Percentiles rank a stretch among this genome's conserved stretches.
phyloP scores from a whole-genome alignment of 345 rosid genomes.

The Punica granatum region DNA sequence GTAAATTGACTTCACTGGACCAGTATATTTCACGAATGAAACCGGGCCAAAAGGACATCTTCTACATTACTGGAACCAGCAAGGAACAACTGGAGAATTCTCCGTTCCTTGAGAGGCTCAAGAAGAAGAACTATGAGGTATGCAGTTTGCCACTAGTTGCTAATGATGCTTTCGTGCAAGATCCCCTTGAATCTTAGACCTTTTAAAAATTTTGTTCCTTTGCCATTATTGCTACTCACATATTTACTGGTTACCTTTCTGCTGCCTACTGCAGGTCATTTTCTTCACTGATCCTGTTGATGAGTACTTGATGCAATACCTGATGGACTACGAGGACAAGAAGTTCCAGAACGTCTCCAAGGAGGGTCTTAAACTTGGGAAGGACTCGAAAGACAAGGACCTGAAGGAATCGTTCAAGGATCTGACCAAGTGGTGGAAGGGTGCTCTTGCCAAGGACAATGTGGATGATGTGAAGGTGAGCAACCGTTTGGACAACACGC shows the following conservation, averaged over 20 bases:
- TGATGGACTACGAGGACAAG: slow-evolving; percentile 93
- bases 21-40: slow-evolving; percentile 65
- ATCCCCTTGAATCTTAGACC: not conserved
- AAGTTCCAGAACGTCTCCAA: slow-evolving; percentile 95
- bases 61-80: slow-evolving; percentile 92
- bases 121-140: slow-evolving; percentile 89
- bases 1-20: slow-evolving; percentile 86
- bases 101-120: slow-evolving; percentile 95
- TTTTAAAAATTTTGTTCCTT: not conserved
- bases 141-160: not conserved
- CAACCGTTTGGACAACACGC: slow-evolving; percentile 83
- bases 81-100: slow-evolving; percentile 92
- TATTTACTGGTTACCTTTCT: not conserved
- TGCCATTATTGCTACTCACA: not conserved
- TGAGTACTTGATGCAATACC: slow-evolving; percentile 95
- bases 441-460: slow-evolving; percentile 60
- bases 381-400: slow-evolving; percentile 72
- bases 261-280: slow-evolving; percentile 53
- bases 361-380: slow-evolving; percentile 85
- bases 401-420: slow-evolving; percentile 90
- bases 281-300: slow-evolving; percentile 97
- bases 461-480: slow-evolving; percentile 92
- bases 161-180: not conserved
- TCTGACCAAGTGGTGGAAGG: slow-evolving; percentile 94
- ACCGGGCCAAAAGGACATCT: slow-evolving; percentile 74